These are phyloP conservation scores for Amoeboaphelidium protococcarum DNA, from an alignment of 371 early-diverging fungal species.

Conservation along the genomic window DNA sequence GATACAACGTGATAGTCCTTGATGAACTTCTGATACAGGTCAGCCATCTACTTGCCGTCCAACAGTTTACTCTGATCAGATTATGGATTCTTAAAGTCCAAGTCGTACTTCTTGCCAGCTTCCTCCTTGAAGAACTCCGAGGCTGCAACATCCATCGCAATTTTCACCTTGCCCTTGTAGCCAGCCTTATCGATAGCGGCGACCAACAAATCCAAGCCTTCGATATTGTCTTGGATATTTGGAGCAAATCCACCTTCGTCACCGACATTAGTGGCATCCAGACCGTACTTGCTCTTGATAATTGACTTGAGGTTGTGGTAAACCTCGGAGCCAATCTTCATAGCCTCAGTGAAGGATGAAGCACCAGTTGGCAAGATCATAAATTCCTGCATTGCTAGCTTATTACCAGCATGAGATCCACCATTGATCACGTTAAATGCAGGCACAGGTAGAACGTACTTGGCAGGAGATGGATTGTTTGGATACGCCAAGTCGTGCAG, in stretches of 20 bases:
- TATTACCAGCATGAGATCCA: conserved; percentile 97
- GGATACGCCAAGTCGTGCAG: conserved; percentile 54
- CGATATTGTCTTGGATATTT: conserved; percentile 84
- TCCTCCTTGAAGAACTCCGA: conserved; percentile 84
- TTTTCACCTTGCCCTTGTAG: conserved; percentile 77
- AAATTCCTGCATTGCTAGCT: conserved; percentile 97
- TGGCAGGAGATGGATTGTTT: conserved; percentile 26
- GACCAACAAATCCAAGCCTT: conserved; percentile 80
- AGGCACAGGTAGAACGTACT: conserved; percentile 76
- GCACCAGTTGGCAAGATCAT: conserved; percentile 98
- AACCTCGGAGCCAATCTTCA: conserved; percentile 90
- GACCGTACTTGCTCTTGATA: conserved; percentile 92
- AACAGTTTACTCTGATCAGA: conserved; percentile 48
- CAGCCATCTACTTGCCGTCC: conserved; percentile 47
- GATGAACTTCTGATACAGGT: conserved; percentile 55
- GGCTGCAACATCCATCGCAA: conserved; percentile 96
- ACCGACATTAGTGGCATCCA: conserved; percentile 92
- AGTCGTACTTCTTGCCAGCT: conserved; percentile 49
- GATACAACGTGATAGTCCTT: conserved; percentile 79
- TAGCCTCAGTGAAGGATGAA: conserved; percentile 67
- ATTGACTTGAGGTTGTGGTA: conserved; percentile 79
- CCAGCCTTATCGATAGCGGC: conserved; percentile 72
- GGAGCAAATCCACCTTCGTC: conserved; percentile 99
- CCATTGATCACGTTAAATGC: conserved; percentile 99
- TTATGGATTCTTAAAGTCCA: conserved; percentile 80